A percentile compares a stretch with the other conserved stretches of the same genome.
Evolutionary conservation across 139 green algal species (phyloP).

Genomic region (Haematococcus sp.): DNA sequence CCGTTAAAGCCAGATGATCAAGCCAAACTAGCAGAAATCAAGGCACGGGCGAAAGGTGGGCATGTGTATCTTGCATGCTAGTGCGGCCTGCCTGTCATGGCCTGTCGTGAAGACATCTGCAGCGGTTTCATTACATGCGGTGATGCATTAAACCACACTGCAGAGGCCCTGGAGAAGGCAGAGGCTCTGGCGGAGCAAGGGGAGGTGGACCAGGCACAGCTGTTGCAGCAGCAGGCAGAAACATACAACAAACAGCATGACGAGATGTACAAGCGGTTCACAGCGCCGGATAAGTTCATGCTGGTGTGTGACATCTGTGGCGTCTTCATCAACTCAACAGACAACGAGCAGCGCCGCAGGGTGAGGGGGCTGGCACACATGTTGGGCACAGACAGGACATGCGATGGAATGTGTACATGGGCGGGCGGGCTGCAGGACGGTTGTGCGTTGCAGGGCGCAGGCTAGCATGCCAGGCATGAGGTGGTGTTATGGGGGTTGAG

Average conservation of each 20-base stretch:
- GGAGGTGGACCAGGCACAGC: slow-evolving; percentile 76
- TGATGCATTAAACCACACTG: not conserved
- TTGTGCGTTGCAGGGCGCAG: too few species aligned
- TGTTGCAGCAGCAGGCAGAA: slow-evolving; percentile 61
- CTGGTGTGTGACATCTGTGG: slow-evolving; percentile 85
- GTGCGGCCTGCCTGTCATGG: not conserved
- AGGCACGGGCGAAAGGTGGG: slow-evolving; percentile 47
- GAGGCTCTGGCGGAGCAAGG: slow-evolving; percentile 68
- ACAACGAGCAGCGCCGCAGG: slow-evolving; percentile 72
- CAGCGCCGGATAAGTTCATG: slow-evolving; percentile 67
- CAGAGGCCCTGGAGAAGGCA: slow-evolving; percentile 57
- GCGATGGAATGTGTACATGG: too few species aligned
- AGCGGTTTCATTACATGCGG: not conserved
- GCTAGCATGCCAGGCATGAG: too few species aligned
- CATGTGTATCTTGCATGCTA: not conserved
- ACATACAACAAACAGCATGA: slow-evolving; percentile 62
- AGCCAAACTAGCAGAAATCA: slow-evolving; percentile 56
- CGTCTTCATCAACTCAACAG: slow-evolving; percentile 83
- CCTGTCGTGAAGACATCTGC: not conserved
- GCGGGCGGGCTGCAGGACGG: too few species aligned
- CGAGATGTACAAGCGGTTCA: slow-evolving; percentile 52
- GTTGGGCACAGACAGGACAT: not conserved
- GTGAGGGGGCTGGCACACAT: slow-evolving; percentile 19
- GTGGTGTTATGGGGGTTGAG: too few species aligned
- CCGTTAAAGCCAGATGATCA: slow-evolving; percentile 57